phyloP scores from a whole-genome alignment of 805 yeast genomes.

The Metschnikowia dekortorum region DNA sequence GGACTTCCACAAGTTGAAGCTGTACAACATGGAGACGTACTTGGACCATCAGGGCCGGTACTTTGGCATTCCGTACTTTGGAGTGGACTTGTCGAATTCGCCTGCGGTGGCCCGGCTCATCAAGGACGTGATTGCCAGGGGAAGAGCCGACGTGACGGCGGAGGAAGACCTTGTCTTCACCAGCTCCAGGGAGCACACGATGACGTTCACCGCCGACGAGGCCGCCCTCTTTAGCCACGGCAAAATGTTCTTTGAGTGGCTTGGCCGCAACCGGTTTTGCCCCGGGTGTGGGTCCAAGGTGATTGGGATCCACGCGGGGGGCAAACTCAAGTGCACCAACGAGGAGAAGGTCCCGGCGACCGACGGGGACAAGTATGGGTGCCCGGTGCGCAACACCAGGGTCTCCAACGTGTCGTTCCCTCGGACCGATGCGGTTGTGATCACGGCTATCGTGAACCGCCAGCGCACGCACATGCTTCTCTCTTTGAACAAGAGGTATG shows the following conservation, averaged over 20 bases:
- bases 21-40: slow-evolving; percentile 27
- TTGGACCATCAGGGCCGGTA: slow-evolving; percentile 45
- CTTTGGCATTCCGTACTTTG: slow-evolving; percentile 61
- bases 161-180: slow-evolving; percentile 21
- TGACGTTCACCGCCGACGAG: slow-evolving; percentile 37
- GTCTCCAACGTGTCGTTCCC: slow-evolving; percentile 86
- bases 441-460: slow-evolving; percentile 68
- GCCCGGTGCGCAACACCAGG: slow-evolving; percentile 34
- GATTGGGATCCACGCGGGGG: slow-evolving; percentile 64
- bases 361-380: slow-evolving; percentile 17
- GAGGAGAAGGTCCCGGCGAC: slow-evolving; percentile 5
- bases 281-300: slow-evolving; percentile 78
- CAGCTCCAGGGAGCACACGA: slow-evolving; percentile 33
- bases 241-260: slow-evolving; percentile 83
- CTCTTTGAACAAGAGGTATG: slow-evolving; percentile 65
- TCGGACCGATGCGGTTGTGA: slow-evolving; percentile 84
- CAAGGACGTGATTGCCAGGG: slow-evolving; percentile 16
- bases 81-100: slow-evolving; percentile 51
- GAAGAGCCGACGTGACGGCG: slow-evolving; percentile 17
- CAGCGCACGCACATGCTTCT: slow-evolving; percentile 61
- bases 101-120: slow-evolving; percentile 38
- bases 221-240: slow-evolving; percentile 77
- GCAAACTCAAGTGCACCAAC: slow-evolving; percentile 25
- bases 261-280: slow-evolving; percentile 66
- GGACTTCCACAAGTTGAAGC: slow-evolving; percentile 27